Evolutionary conservation across 306 rosid species (phyloP).

Genomic region (Vigna unguiculata): DNA sequence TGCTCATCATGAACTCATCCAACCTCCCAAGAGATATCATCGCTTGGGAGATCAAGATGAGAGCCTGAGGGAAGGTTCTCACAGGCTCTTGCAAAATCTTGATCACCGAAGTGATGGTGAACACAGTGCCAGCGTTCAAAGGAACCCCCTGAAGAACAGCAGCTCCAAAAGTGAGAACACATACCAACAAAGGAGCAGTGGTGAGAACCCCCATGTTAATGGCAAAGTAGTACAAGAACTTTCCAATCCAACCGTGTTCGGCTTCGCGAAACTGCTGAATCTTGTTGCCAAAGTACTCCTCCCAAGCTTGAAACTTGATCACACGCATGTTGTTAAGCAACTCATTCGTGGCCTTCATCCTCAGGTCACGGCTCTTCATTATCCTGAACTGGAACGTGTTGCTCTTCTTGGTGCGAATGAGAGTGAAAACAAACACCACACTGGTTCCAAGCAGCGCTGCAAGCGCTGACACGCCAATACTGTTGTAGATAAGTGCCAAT

Average conservation of each 20-base stretch:
- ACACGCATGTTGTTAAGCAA: constrained; percentile 83
- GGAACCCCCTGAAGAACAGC: constrained; percentile 64
- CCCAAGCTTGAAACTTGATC: constrained; percentile 95
- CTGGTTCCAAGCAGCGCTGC: constrained; percentile 60
- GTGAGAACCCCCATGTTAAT: constrained; percentile 57
- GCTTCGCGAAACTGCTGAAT: constrained; percentile 61
- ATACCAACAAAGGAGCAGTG: constrained; percentile 58
- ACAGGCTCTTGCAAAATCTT: constrained; percentile 85
- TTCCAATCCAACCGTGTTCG: constrained; percentile 76
- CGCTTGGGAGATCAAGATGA: constrained; percentile 78
- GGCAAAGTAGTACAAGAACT: constrained; percentile 75
- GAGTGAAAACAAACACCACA: constrained; percentile 52
- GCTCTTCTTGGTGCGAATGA: constrained; percentile 53
- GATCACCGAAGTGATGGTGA: constrained; percentile 76
- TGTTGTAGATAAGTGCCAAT: constrained; percentile 61
- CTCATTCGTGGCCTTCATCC: constrained; percentile 91
- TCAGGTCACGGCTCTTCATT: constrained; percentile 77
- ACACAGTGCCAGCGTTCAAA: constrained; percentile 70
- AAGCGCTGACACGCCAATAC: constrained; percentile 59
- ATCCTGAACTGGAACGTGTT: constrained; percentile 64
- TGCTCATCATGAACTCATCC: constrained; percentile 71
- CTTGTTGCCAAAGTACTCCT: constrained; percentile 71
- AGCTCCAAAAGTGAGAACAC: constrained; percentile 72
- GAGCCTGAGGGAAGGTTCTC: constrained; percentile 80
- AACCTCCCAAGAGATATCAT: constrained; percentile 76